Evolutionary conservation across 805 yeast species (phyloP).

Genomic region (Saturnispora ahearnii): DNA sequence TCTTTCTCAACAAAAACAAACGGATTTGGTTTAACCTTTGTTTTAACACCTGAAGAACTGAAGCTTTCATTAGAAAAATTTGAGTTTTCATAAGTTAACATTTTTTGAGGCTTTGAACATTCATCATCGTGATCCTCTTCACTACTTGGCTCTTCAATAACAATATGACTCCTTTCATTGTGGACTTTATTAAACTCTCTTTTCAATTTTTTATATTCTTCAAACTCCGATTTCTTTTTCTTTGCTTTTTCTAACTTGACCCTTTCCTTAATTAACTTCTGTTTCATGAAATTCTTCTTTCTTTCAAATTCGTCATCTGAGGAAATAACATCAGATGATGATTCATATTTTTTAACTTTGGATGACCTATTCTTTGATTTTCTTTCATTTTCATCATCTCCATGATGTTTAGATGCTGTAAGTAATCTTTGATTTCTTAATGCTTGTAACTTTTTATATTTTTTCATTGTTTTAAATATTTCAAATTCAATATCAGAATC

Average conservation of each 20-base stretch:
- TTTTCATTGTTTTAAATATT: background rate
- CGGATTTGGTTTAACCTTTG: background rate
- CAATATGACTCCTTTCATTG: background rate
- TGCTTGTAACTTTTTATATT: background rate
- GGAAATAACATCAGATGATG: background rate
- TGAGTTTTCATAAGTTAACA: background rate
- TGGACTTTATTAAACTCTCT: conserved; percentile 15
- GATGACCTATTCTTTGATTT: background rate
- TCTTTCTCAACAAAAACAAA: background rate
- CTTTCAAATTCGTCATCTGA: conserved; percentile 6
- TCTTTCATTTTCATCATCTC: background rate
- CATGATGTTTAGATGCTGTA: background rate
- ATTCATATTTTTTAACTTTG: background rate
- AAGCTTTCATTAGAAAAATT: conserved; percentile 9
- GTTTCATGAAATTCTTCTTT: background rate
- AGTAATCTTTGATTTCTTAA: background rate
- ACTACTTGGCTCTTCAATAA: background rate
- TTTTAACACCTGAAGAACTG: background rate
- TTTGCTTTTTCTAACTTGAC: background rate
- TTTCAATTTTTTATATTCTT: background rate
- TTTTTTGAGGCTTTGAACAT: conserved; percentile 5
- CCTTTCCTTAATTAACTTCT: background rate
- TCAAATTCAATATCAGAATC: conserved; percentile 1
- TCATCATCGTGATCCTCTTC: background rate
- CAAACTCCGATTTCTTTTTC: background rate